A percentile compares a stretch with the other conserved stretches of the same genome.
phyloP scores from a whole-genome alignment of 805 yeast genomes.

The Candida coquimbonensis region DNA sequence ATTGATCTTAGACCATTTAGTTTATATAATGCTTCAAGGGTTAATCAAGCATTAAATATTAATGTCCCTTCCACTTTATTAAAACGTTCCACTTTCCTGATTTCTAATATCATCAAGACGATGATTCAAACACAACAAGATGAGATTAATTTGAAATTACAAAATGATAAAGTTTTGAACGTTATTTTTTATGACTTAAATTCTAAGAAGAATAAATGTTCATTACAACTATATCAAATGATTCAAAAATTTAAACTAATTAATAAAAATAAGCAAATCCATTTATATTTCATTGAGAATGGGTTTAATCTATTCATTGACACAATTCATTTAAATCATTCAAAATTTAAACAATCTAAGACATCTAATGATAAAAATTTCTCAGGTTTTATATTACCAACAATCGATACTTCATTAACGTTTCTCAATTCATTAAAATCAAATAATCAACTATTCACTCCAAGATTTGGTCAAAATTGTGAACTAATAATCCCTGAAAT shows the following conservation, averaged over 20 bases:
- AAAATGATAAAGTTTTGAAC: conserved; percentile 6
- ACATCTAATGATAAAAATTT: conserved; percentile 5
- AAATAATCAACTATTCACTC: conserved; percentile 6
- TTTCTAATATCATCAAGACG: conserved; percentile 22
- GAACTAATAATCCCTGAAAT: conserved; percentile 10
- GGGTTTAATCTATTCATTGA: conserved; percentile 16
- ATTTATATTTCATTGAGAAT: conserved; percentile 14
- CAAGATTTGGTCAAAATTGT: conserved; percentile 6
- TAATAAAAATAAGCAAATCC: conserved; percentile 9
- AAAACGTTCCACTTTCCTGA: conserved; percentile 39
- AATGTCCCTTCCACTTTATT: conserved; percentile 85
- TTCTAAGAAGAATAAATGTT: conserved; percentile 18
- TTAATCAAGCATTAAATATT: conserved; percentile 60
- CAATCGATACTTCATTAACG: conserved; percentile 18
- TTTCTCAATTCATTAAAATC: background rate
- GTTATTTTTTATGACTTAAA: conserved; percentile 20
- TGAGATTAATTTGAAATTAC: conserved; percentile 9
- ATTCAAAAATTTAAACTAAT: conserved; percentile 20
- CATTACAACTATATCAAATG: conserved; percentile 21
- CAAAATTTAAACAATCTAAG: conserved; percentile 6
- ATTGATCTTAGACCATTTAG: conserved; percentile 68
- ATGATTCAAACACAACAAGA: conserved; percentile 20
- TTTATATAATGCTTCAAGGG: conserved; percentile 55
- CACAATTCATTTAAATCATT: background rate
- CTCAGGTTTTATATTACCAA: conserved; percentile 18